Percentiles rank a stretch among this genome's conserved stretches.
Conservation (phyloP, 371 early-diverging fungal genomes). For the Saksenaea oblongispora region DNA sequence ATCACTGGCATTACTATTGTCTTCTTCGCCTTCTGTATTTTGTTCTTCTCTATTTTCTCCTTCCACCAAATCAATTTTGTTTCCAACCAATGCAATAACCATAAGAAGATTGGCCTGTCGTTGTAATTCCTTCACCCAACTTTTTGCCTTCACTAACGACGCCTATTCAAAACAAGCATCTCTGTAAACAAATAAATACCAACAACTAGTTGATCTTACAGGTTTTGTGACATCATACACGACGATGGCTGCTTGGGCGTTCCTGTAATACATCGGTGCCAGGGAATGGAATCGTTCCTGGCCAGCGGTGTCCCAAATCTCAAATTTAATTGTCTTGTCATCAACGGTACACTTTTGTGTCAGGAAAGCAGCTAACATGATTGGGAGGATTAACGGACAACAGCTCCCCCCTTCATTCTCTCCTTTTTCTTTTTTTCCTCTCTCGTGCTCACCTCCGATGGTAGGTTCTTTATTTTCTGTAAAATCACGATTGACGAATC, state of each 20-base stretch:
- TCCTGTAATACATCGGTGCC: constrained; percentile 97
- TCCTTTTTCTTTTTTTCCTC: background rate
- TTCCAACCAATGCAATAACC: constrained; percentile 92
- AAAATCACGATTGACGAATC: constrained; percentile 89
- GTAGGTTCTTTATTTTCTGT: constrained; percentile 93
- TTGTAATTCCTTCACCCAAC: constrained; percentile 94
- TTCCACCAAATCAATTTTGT: constrained; percentile 77
- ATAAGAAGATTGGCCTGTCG: constrained; percentile 87
- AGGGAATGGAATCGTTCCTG: constrained; percentile 85
- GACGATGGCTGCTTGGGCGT: constrained; percentile 91
- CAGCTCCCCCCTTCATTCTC: background rate
- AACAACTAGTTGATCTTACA: constrained; percentile 25
- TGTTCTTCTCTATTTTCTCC: constrained; percentile 36
- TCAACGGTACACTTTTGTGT: constrained; percentile 62
- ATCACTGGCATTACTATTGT: constrained; percentile 45
- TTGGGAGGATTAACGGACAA: background rate
- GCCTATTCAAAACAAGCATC: constrained; percentile 39
- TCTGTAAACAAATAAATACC: no score
- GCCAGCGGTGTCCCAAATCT: constrained; percentile 92
- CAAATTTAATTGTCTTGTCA: constrained; percentile 65
- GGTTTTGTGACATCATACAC: constrained; percentile 95
- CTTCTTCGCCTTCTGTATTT: constrained; percentile 23
- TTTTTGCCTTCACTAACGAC: constrained; percentile 90
- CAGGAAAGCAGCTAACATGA: constrained; percentile 62
- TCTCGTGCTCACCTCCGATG: constrained; percentile 69